Conservation (phyloP, 176 grass and related monocot species). For the Oryza coarctata region DNA sequence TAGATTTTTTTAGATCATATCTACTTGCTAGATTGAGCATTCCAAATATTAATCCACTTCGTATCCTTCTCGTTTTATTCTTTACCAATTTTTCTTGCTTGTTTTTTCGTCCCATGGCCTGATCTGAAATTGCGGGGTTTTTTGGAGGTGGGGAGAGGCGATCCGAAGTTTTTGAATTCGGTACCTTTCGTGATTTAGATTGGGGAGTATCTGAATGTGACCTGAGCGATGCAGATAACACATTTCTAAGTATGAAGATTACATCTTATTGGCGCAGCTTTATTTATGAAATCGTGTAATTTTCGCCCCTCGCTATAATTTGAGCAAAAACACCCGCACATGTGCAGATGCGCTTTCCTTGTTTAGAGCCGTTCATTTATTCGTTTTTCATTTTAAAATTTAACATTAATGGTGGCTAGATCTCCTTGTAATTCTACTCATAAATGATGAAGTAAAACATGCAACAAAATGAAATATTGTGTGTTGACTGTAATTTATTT, state of each 20-base stretch:
- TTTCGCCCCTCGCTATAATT: not conserved
- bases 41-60: not conserved
- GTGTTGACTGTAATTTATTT: not conserved
- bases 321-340: not conserved
- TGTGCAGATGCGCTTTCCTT: not conserved
- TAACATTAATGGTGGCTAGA: not conserved
- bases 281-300: not conserved
- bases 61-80: not conserved
- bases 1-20: not conserved
- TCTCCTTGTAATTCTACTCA: not conserved
- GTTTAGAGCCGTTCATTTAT: not conserved
- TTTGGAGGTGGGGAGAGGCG: not conserved
- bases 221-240: not conserved
- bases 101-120: not conserved
- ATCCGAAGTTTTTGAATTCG: not conserved
- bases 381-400: slow-evolving; percentile 16
- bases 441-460: slow-evolving; percentile 1
- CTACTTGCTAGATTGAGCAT: not conserved
- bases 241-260: not conserved
- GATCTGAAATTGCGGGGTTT: not conserved
- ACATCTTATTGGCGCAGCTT: not conserved
- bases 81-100: too few species aligned
- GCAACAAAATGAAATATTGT: not conserved
- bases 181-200: not conserved
- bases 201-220: not conserved